Evolutionary conservation across 2,329 filamentous ascomycete species (phyloP).

Genomic region (Nothophoma quercina): DNA sequence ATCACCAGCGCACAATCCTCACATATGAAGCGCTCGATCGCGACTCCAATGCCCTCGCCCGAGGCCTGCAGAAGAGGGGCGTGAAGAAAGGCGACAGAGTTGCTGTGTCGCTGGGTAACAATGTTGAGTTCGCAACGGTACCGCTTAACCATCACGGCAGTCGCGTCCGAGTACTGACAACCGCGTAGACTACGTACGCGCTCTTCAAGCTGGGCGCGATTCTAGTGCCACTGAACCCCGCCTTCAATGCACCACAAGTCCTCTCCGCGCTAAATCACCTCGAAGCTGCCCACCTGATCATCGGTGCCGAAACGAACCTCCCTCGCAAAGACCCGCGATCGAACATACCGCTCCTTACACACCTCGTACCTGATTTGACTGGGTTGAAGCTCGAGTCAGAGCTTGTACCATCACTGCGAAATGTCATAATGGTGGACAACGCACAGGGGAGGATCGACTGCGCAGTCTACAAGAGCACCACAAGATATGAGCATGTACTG

Average conservation of each 20-base stretch:
- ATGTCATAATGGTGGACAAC: constrained; percentile 83
- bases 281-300: constrained; percentile 74
- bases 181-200: constrained; percentile 72
- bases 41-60: constrained; percentile 77
- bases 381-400: constrained; percentile 59
- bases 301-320: constrained; percentile 87
- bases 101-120: constrained; percentile 86
- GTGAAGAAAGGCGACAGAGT: constrained; percentile 85
- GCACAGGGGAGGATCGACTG: constrained; percentile 63
- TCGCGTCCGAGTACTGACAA: constrained; percentile 18
- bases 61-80: constrained; percentile 72
- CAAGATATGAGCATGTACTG: constrained; percentile 55
- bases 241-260: constrained; percentile 83
- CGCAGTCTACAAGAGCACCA: constrained; percentile 43
- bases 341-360: constrained; percentile 65
- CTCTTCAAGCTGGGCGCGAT: constrained; percentile 94
- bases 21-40: constrained; percentile 80
- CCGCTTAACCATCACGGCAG: too few species aligned
- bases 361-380: constrained; percentile 60
- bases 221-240: constrained; percentile 90
- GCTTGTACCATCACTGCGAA: constrained; percentile 71
- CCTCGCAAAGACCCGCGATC: constrained; percentile 69
- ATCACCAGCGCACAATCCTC: constrained; percentile 68
- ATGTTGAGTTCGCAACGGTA: constrained; percentile 80
- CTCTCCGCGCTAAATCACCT: constrained; percentile 80